Base-by-base conservation (phyloP, 2,329 filamentous ascomycete species). In the Fusarium temperatum region DNA sequence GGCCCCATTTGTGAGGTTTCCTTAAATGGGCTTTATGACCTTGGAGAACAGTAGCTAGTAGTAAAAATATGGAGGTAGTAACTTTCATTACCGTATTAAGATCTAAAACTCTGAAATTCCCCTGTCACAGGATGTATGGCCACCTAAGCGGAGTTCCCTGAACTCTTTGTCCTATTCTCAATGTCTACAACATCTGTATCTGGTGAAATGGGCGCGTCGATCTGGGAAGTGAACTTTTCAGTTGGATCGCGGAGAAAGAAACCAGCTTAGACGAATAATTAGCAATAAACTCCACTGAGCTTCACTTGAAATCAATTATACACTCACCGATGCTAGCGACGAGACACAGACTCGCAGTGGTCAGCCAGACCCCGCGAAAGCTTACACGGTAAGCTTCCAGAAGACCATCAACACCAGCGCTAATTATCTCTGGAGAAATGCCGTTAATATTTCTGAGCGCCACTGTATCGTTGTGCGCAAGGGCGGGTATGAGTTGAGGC, bases 1-100 rank as follows among this genome's bases (percentile, higher is more conserved):
- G 5, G 65, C 68, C 22, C 68, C 65, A 1, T 71, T 69, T 50
- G 65, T 71, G 17, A 66, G 65, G 13, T 69, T 71, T n/a, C 14
- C 30, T 36, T 48, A 4, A 58, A 30, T 30, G 30, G 30, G 30
- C 30, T 30, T 30, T 12, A 30, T 30, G 30, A 30, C 30, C 4
- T 30, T 30, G 30, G 30, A 30, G 30, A 30, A 30, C 30, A 30
- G 30, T 30, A 30, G 11, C 30, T 30, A 30, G 30, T 30, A 30
- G 11, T 30, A 30, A 30, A 30, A 11, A 30, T 30, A 30, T 30
- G 12, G 30, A 30, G 30, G 30, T 12, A 30, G 30, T 30, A 12
- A 30, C 12, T 30, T 30, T 30, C 11, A 30, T 30, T 30, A 5
- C 30, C 30, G 30, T 30, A 39, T 17, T 18, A 18, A 17, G 2